Percentiles rank a stretch among this genome's conserved stretches.
phyloP scores from a whole-genome alignment of 2,329 filamentous ascomycete species.

The Monosporascus sp. region DNA sequence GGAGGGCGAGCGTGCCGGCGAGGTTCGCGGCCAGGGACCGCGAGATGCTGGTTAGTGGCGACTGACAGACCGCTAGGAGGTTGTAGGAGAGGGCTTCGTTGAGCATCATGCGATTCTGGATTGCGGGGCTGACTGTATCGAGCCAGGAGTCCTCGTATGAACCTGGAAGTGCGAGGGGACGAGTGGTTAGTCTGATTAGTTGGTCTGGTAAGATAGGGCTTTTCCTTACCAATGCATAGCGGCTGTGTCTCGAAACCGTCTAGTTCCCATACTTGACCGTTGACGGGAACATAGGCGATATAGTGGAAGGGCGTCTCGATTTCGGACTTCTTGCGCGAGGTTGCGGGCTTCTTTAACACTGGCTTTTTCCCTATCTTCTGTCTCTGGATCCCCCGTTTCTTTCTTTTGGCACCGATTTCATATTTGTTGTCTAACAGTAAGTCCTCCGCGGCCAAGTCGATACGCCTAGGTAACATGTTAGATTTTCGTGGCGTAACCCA shows the following conservation, averaged over 20 bases:
- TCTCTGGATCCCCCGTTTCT: slow-evolving; percentile 11
- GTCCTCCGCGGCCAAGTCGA: slow-evolving; percentile 71
- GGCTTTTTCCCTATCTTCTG: slow-evolving; percentile 9
- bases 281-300: slow-evolving; percentile 76
- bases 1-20: slow-evolving; percentile 32
- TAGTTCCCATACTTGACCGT: slow-evolving; percentile 77
- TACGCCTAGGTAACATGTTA: slow-evolving; percentile 43
- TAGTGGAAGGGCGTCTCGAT: slow-evolving; percentile 75
- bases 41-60: slow-evolving; percentile 49
- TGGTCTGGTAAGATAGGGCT: background rate
- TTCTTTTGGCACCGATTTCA: slow-evolving; percentile 31
- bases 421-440: slow-evolving; percentile 57
- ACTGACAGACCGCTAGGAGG: slow-evolving; percentile 67
- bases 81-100: slow-evolving; percentile 67
- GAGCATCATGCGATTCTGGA: slow-evolving; percentile 62
- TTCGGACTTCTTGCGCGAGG: slow-evolving; percentile 33
- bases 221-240: slow-evolving; percentile 49
- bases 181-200: slow-evolving; percentile 3
- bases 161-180: slow-evolving; percentile 29
- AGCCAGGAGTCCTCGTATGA: slow-evolving; percentile 56
- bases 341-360: slow-evolving; percentile 25
- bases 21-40: slow-evolving; percentile 40
- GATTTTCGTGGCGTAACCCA: background rate
- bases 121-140: slow-evolving; percentile 54
- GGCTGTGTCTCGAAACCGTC: slow-evolving; percentile 77